phyloP scores from a whole-genome alignment of 805 yeast species.

The Huiozyma sinensis region DNA sequence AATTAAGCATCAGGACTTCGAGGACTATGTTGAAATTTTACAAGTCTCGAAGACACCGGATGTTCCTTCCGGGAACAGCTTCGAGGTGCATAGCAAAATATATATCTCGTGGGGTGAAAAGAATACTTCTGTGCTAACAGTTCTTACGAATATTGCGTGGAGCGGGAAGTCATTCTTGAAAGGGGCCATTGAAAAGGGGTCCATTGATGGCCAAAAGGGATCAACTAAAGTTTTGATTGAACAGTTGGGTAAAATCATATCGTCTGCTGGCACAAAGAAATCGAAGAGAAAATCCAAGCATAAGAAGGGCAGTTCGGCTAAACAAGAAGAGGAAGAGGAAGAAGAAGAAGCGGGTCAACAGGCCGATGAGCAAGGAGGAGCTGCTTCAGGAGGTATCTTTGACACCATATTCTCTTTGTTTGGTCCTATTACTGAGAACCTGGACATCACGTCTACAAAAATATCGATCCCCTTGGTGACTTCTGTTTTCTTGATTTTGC shows the following conservation, averaged over 20 bases:
- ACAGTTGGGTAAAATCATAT: slow-evolving; percentile 29
- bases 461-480: slow-evolving; percentile 4
- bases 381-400: background rate
- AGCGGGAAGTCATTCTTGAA: slow-evolving; percentile 67
- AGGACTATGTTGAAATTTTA: slow-evolving; percentile 33
- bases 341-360: background rate
- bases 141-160: slow-evolving; percentile 58
- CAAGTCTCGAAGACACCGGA: slow-evolving; percentile 58
- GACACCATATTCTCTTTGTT: background rate
- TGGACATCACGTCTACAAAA: slow-evolving; percentile 14
- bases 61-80: slow-evolving; percentile 65
- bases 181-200: slow-evolving; percentile 64
- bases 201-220: slow-evolving; percentile 64
- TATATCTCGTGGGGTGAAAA: slow-evolving; percentile 51
- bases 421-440: slow-evolving; percentile 3
- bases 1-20: slow-evolving; percentile 39
- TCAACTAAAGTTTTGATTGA: slow-evolving; percentile 37
- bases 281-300: slow-evolving; percentile 7
- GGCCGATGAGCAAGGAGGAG: background rate
- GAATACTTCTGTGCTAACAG: slow-evolving; percentile 42
- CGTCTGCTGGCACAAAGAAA: slow-evolving; percentile 13
- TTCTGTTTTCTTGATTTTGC: background rate
- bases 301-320: slow-evolving; percentile 5
- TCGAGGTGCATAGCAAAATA: slow-evolving; percentile 49
- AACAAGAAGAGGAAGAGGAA: slow-evolving; percentile 1